These are phyloP conservation scores for Termitomyces sp. DNA, from an alignment of 768 basidiomycete genomes.

Conservation along the genomic window DNA sequence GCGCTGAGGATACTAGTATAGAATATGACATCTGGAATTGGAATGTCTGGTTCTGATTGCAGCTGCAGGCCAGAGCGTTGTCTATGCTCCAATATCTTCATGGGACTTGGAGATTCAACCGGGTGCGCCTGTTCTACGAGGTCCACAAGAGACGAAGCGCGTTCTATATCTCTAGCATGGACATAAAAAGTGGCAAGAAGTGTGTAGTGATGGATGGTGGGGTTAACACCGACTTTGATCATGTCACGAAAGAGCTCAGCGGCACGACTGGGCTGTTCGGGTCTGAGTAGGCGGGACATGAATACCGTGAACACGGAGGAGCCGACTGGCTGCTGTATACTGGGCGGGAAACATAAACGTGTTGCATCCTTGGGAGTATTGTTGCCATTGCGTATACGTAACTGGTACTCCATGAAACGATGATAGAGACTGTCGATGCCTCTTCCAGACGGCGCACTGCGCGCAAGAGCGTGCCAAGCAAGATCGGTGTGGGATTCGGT, in stretches of 20 bases:
- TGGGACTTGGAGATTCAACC: neutral
- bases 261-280: constrained; percentile 25
- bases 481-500: constrained; percentile 25
- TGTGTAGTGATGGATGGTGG: constrained; percentile 43
- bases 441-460: constrained; percentile 13
- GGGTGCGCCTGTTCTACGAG: constrained; percentile 26
- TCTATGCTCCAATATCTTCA: neutral
- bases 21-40: constrained; percentile 23
- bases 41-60: constrained; percentile 12
- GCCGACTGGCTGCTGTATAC: constrained; percentile 22
- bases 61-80: neutral
- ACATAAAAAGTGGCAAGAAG: constrained; percentile 43
- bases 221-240: constrained; percentile 36
- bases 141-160: constrained; percentile 36
- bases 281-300: constrained; percentile 31
- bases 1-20: constrained; percentile 34
- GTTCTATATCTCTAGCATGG: constrained; percentile 24
- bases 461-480: constrained; percentile 34
- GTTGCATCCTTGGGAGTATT: constrained; percentile 3
- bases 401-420: constrained; percentile 21
- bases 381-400: neutral
- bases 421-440: constrained; percentile 35
- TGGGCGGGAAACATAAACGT: constrained; percentile 20
- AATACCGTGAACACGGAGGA: constrained; percentile 48
- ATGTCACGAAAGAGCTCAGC: constrained; percentile 47